Evolutionary conservation across 164 flowering plant genomes (phyloP).

Genomic region (Santalum album): DNA sequence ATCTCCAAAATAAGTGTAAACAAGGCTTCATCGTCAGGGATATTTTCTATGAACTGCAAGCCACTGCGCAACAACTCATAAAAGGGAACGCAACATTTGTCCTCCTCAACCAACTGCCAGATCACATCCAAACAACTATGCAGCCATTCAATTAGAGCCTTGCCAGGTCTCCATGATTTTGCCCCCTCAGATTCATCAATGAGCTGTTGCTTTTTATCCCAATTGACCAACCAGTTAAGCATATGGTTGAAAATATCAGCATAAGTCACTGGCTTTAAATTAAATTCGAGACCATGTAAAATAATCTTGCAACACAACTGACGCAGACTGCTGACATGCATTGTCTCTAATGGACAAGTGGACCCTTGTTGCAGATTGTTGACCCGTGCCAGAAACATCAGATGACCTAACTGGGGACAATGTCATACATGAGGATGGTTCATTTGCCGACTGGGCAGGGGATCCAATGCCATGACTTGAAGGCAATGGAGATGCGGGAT

Average conservation of each 20-base stretch:
- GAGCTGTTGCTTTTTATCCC: constrained; percentile 70
- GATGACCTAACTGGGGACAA: constrained; percentile 64
- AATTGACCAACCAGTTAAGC: constrained; percentile 85
- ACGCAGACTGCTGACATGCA: constrained; percentile 70
- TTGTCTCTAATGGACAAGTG: constrained; percentile 36
- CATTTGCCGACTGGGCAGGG: constrained; percentile 62
- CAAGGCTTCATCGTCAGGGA: constrained; percentile 94
- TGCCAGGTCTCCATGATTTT: constrained; percentile 59
- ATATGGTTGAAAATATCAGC: constrained; percentile 72
- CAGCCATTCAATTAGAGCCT: constrained; percentile 71
- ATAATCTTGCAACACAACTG: constrained; percentile 92
- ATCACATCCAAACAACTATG: constrained; percentile 90
- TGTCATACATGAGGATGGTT: constrained; percentile 40
- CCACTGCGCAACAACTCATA: constrained; percentile 91
- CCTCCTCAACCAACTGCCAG: constrained; percentile 87
- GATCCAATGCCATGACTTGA: constrained; percentile 81
- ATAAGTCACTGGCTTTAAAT: constrained; percentile 81
- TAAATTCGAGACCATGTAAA: constrained; percentile 57
- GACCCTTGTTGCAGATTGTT: constrained; percentile 28
- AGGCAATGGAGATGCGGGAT: constrained; percentile 79
- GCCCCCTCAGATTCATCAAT: constrained; percentile 45
- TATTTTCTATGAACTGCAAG: constrained; percentile 81
- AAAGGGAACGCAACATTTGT: constrained; percentile 86
- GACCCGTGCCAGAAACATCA: constrained; percentile 36
- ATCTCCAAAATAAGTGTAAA: constrained; percentile 89